Evolutionary conservation across 805 yeast species (phyloP), one percentile per base, ranked within the genome.

Genomic region (Pichia thaimueangensis): DNA sequence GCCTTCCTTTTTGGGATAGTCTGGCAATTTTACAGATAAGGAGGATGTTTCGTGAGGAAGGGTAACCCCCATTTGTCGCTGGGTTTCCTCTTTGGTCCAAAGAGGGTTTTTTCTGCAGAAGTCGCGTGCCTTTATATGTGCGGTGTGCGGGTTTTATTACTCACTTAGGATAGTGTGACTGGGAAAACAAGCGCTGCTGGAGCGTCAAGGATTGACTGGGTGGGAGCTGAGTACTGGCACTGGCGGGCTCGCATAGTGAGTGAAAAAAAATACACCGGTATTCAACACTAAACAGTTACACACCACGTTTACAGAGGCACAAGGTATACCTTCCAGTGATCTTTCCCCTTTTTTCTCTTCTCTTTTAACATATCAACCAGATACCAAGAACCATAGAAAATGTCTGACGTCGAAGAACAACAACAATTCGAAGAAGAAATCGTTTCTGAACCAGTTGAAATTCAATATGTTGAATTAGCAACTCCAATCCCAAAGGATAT

Each of bases 401-500:
- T 85, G 94, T 83, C 94, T 78, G 91, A 83, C 82, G 86, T 64
- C 60, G 71, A 67, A 59, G 69, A 67, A 62, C 66, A 63, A 49
- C 76, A 72, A 62, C 48, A 43, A 39, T 34, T 28, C 47, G 58
- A 54, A 51, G 86, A 81, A 71, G 79, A 74, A 60, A 85, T 82
- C 69, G 85, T 84, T 69, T 82, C 84, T 69, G 94, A 86, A 76
- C 84, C 83, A 69, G 80, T 73, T 60, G 83, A 76, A 71, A 76
- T 83, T 64, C 80, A 80, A 72, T 74, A 78, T 57, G 86, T 80
- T 64, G 86, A 80, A 67, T 80, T 86, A 71, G 96, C 96, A 69
- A 89, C 97, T 62, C 77, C 91, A 64, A 88, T 93, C 69, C 97
- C 98, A 74, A 87, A 82, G 70, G 97, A 87, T 42, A 87, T 93